Percentiles rank a stretch among this genome's conserved stretches.
Conservation (phyloP, 164 flowering plant genomes). For the Liriodendron chinense region DNA sequence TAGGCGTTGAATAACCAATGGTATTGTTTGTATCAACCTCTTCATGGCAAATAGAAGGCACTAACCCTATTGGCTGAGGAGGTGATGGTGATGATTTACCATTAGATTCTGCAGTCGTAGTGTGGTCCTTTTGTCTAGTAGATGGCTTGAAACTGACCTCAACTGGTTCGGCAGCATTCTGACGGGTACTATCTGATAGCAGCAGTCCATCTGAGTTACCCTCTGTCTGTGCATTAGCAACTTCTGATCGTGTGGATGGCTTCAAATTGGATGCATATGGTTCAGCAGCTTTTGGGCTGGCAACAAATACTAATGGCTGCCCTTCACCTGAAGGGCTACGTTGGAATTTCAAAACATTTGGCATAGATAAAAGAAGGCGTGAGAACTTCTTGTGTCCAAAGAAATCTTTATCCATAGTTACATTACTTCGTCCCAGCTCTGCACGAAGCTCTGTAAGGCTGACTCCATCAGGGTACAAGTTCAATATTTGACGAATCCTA, state of each 20-base stretch:
- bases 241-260: conserved; percentile 10
- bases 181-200: background rate
- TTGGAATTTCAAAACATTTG: conserved; percentile 43
- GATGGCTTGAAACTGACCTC: background rate
- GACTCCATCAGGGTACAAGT: conserved; percentile 55
- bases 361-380: conserved; percentile 58
- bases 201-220: background rate
- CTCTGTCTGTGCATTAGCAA: conserved; percentile 9
- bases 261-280: conserved; percentile 21
- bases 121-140: conserved; percentile 8
- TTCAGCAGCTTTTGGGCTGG: conserved; percentile 24
- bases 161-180: background rate
- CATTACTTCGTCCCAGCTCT: conserved; percentile 38
- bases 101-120: conserved; percentile 11
- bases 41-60: conserved; percentile 13
- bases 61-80: conserved; percentile 11
- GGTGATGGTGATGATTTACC: conserved; percentile 14
- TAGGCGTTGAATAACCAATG: conserved; percentile 5
- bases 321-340: conserved; percentile 33
- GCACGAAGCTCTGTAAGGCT: conserved; percentile 44
- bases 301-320: conserved; percentile 27
- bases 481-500: conserved; percentile 48
- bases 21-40: conserved; percentile 1
- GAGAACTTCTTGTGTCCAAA: conserved; percentile 78
- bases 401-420: conserved; percentile 45